Percentiles rank a stretch among this genome's conserved stretches.
phyloP scores from a whole-genome alignment of 768 basidiomycete genomes.

The Scleroderma bovista region DNA sequence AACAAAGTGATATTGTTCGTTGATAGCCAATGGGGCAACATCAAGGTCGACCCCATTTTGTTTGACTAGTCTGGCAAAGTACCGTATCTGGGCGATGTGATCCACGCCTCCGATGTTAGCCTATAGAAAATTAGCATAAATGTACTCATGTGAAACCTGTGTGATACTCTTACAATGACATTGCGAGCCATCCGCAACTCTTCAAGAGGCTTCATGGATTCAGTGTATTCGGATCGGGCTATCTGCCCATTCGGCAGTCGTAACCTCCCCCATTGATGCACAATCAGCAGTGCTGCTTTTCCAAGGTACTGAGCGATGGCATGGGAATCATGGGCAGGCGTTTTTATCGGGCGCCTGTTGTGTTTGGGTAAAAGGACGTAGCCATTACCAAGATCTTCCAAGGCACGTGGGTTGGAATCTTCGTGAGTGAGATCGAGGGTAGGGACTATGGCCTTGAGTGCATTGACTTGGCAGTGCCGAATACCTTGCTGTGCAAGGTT shows the following conservation, averaged over 20 bases:
- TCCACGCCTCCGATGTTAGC: background rate
- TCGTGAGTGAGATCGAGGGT: background rate
- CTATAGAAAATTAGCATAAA: background rate
- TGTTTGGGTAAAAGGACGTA: background rate
- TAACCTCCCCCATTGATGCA: background rate
- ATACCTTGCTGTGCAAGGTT: conserved; percentile 25
- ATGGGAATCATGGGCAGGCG: background rate
- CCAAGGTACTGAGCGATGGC: background rate
- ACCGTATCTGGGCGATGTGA: background rate
- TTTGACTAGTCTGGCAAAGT: background rate
- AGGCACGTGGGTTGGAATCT: background rate
- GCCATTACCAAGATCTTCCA: background rate
- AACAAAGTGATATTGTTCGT: too few relatives aligned
- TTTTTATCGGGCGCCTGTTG: background rate
- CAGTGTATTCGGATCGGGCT: background rate
- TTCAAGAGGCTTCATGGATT: background rate
- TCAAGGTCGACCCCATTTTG: too few relatives aligned
- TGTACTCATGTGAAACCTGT: too few relatives aligned
- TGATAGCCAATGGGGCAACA: background rate
- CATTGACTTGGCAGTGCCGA: conserved; percentile 14
- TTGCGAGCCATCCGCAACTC: background rate
- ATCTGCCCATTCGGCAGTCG: background rate
- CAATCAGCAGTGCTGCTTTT: background rate
- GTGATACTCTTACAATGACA: background rate
- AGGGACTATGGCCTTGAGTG: conserved; percentile 10